A percentile compares a stretch with the other conserved stretches of the same genome.
These are phyloP conservation scores for Aspergillus novofumigatus DNA, from an alignment of 2,329 filamentous ascomycete species.

Conservation along the genomic window DNA sequence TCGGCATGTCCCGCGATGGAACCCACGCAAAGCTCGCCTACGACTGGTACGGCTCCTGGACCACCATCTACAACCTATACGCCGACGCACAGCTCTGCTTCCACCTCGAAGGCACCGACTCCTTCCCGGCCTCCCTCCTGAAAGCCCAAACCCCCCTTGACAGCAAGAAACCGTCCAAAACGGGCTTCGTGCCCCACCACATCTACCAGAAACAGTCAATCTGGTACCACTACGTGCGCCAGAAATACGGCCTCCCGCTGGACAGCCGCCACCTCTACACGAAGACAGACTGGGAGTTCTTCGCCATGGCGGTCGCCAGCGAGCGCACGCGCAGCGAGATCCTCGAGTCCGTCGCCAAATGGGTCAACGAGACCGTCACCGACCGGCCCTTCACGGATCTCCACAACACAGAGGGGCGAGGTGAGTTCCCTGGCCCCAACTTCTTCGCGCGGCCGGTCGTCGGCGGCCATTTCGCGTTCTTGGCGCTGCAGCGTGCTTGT, in stretches of 20 bases:
- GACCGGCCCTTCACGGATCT: conserved; percentile 77
- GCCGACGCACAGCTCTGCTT: conserved; percentile 78
- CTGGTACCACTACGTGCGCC: conserved; percentile 75
- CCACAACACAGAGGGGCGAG: conserved; percentile 73
- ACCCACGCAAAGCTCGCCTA: conserved; percentile 76
- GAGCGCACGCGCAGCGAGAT: conserved; percentile 66
- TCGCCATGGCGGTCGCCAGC: conserved; percentile 74
- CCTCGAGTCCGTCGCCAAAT: conserved; percentile 67
- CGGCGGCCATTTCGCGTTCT: conserved; percentile 79
- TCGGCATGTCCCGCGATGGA: conserved; percentile 65
- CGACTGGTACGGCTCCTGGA: conserved; percentile 76
- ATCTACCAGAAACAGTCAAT: conserved; percentile 76
- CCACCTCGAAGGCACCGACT: conserved; percentile 53
- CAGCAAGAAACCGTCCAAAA: conserved; percentile 18
- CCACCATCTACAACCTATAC: conserved; percentile 81
- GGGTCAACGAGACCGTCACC: conserved; percentile 78
- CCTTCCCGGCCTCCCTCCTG: conserved; percentile 7
- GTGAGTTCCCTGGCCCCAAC: conserved; percentile 67
- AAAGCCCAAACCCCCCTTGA: conserved; percentile 12
- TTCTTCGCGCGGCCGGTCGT: conserved; percentile 83
- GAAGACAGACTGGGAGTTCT: conserved; percentile 90
- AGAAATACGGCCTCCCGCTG: conserved; percentile 76
- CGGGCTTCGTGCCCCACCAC: conserved; percentile 65
- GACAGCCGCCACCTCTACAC: conserved; percentile 80
- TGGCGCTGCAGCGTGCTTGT: conserved; percentile 77